These are phyloP conservation scores for Brassica rapa DNA, from an alignment of 345 rosid genomes.

Conservation along the genomic window DNA sequence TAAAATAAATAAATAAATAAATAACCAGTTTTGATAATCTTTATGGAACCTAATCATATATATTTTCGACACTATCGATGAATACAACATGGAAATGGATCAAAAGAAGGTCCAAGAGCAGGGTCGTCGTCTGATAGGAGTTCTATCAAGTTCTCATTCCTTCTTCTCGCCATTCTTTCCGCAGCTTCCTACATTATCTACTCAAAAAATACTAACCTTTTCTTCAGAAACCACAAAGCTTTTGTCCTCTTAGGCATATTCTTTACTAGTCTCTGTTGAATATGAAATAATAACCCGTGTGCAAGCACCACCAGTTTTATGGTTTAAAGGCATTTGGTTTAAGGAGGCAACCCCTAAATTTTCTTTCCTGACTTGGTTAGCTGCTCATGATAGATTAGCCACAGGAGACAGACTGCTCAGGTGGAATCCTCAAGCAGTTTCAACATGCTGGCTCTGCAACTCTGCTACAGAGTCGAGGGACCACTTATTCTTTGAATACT, in stretches of 20 bases:
- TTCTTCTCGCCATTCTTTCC: constrained; percentile 47
- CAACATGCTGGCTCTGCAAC: no score
- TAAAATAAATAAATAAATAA: no score
- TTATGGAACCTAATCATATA: not conserved
- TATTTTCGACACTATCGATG: constrained; percentile 1
- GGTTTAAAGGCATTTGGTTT: no score
- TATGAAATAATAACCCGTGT: not conserved
- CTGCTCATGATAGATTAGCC: no score
- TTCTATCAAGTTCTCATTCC: constrained; percentile 49
- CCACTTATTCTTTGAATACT: no score
- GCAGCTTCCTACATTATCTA: constrained; percentile 47
- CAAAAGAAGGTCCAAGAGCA: constrained; percentile 51
- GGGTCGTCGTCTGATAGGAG: constrained; percentile 58
- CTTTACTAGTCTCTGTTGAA: not conserved
- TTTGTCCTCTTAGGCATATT: constrained; percentile 21
- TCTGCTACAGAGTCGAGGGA: no score
- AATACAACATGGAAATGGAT: constrained; percentile 50
- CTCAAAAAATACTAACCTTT: constrained; percentile 31
- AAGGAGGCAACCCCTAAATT: no score
- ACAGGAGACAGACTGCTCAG: no score
- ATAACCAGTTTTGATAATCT: not conserved
- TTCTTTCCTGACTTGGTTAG: no score
- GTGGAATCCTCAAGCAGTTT: no score
- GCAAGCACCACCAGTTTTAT: no score
- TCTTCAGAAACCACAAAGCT: not conserved